Conservation (phyloP, 345 rosid species). For the Aegle marmelos region DNA sequence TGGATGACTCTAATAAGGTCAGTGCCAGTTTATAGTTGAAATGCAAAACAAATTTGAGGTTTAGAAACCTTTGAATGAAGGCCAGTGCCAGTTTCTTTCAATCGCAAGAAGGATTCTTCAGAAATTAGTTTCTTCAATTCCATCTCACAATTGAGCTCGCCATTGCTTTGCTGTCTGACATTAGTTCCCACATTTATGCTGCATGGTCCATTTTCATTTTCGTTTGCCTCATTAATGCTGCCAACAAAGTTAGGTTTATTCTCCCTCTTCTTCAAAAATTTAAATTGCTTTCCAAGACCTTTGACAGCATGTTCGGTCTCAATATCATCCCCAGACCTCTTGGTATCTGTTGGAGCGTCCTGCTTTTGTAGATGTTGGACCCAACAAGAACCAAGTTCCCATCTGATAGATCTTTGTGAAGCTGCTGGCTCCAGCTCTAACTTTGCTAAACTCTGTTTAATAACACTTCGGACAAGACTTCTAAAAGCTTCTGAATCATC, state of each 20-base stretch:
- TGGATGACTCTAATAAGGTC: no score
- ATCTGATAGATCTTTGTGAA: no score
- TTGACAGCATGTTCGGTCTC: no score
- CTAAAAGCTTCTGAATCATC: no score
- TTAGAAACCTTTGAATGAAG: constrained; percentile 55
- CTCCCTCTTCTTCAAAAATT: constrained; percentile 56
- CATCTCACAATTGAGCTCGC: constrained; percentile 24
- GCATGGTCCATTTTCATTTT: constrained; percentile 20
- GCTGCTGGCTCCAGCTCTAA: no score
- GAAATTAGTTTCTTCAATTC: constrained; percentile 47
- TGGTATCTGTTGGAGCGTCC: no score
- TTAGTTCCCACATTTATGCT: constrained; percentile 26
- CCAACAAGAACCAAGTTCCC: no score
- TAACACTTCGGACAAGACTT: no score
- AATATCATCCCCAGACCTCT: no score
- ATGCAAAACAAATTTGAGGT: not conserved
- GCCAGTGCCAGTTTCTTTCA: constrained; percentile 50
- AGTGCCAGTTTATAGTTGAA: not conserved
- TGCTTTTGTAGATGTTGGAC: no score
- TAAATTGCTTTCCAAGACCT: no score
- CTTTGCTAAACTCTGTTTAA: no score
- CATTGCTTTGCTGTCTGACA: constrained; percentile 17
- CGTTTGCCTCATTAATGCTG: constrained; percentile 26
- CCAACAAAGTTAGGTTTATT: constrained; percentile 18
- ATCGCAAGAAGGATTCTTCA: constrained; percentile 50